Evolutionary conservation across 306 rosid genomes (phyloP).

Genomic region (Gastrolobium bilobum): DNA sequence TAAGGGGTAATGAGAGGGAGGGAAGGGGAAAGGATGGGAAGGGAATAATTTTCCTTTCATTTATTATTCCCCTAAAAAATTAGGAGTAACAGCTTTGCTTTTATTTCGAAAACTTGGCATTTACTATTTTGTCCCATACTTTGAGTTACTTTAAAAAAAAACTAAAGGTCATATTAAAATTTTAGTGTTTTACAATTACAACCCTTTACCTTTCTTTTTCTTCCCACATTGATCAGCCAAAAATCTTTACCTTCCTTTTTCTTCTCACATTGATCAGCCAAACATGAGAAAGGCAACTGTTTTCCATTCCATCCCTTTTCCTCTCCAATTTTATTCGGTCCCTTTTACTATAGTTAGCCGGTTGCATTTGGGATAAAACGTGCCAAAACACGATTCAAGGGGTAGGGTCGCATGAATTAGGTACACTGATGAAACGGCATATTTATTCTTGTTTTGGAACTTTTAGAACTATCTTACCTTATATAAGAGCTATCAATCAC

Average conservation of each 20-base stretch:
- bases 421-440: slow-evolving; percentile 19
- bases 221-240: background rate
- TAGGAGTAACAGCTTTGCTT: too few relatives aligned
- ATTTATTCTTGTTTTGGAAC: background rate
- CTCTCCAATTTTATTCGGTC: background rate
- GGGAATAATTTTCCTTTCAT: too few relatives aligned
- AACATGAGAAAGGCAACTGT: background rate
- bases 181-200: background rate
- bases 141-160: too few relatives aligned
- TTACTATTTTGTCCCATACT: background rate
- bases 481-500: background rate
- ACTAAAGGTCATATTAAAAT: too few relatives aligned
- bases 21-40: too few relatives aligned
- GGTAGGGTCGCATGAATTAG: background rate
- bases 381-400: slow-evolving; percentile 13
- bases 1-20: too few relatives aligned
- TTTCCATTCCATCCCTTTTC: slow-evolving; percentile 15
- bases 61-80: too few relatives aligned
- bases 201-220: slow-evolving; percentile 5
- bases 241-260: background rate
- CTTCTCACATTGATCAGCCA: background rate
- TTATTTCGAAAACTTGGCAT: background rate
- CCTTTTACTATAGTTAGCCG: background rate
- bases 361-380: slow-evolving; percentile 40
- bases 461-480: slow-evolving; percentile 1